Base-by-base conservation (phyloP, 805 yeast genomes). In the Osmozyma mogii region DNA sequence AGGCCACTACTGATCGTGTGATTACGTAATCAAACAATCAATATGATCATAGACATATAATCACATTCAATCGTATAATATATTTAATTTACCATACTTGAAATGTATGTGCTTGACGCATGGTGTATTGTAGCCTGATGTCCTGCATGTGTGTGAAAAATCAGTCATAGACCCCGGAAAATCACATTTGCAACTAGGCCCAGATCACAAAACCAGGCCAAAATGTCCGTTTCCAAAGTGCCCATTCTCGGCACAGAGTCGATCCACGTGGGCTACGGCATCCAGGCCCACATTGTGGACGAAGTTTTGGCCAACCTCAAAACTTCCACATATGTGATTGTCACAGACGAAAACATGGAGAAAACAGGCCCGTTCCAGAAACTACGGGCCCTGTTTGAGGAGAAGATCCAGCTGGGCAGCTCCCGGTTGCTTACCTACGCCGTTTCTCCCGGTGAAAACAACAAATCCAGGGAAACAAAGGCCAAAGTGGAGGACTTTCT, bases 401-500 rank as follows among this genome's bases (percentile, higher is more conserved):
- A 45, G 1, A 46, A 53, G 17, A 51, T 70, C 38, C 40, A 38
- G 1, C 41, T 37, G 14, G 40, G 48, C 20, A 65, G 34, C 1
- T 65, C 87, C 2, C 72, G 98, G 40, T 56, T 92, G 20, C 60
- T 92, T 32, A 65, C 75, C 9, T 88, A 79, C 54, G 66, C 70
- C 4, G 84, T 92, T 10, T 65, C 92, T 4, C 98, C 98, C 1
- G 98, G 98, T 29, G 98, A 92, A 56, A 74, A 85, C 31, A 81
- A 81, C 54, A 92, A 92, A 61, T 79, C 74, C 34, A 72, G 98
- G 44, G 75, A 75, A 29, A 87, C 95, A 19, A 92, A 92, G 58
- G 97, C 92, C 16, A 76, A 74, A 8, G 88, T 92, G 33, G 98
- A 92, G 61, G 98, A 92, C 57, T 89, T 71, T 57, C 61, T 92